Conservation (phyloP, 768 basidiomycete species). For the Serendipita vermifera region DNA sequence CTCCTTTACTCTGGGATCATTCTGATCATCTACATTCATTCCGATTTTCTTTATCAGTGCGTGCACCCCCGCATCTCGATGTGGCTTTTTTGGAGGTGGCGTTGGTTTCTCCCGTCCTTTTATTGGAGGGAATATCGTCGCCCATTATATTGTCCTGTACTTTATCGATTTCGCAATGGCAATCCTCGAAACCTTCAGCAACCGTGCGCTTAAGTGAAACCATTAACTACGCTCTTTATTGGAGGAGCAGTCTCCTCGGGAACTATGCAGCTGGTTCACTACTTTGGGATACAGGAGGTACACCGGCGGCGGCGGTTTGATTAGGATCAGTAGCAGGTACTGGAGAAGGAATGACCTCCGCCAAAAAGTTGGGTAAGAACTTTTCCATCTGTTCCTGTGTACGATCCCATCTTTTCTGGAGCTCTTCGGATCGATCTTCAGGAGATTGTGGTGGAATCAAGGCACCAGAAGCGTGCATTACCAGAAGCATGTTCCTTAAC, state of each 20-base stretch:
- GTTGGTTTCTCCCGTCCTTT: no score
- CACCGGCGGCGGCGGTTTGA: not conserved
- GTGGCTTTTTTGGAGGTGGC: no score
- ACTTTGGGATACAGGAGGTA: no score
- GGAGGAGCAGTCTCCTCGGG: no score
- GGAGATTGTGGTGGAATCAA: constrained; percentile 49
- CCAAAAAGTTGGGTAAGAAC: constrained; percentile 83
- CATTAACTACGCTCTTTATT: no score
- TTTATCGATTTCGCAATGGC: no score
- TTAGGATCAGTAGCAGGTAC: not conserved
- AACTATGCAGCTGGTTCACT: no score
- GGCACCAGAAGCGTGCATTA: constrained; percentile 83
- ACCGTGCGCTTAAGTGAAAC: no score
- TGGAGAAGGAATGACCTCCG: constrained; percentile 39
- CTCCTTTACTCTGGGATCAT: not conserved
- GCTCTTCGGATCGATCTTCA: constrained; percentile 40
- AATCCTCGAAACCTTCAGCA: no score
- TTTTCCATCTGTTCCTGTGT: constrained; percentile 80
- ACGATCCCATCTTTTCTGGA: constrained; percentile 62
- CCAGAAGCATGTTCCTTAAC: constrained; percentile 88
- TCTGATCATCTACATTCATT: constrained; percentile 10
- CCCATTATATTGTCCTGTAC: no score
- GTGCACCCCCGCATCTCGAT: constrained; percentile 10
- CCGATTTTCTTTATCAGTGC: not conserved
- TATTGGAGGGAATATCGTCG: no score